Base-by-base conservation (phyloP, 2,329 filamentous ascomycete species). In the Penicillium verrucosum region DNA sequence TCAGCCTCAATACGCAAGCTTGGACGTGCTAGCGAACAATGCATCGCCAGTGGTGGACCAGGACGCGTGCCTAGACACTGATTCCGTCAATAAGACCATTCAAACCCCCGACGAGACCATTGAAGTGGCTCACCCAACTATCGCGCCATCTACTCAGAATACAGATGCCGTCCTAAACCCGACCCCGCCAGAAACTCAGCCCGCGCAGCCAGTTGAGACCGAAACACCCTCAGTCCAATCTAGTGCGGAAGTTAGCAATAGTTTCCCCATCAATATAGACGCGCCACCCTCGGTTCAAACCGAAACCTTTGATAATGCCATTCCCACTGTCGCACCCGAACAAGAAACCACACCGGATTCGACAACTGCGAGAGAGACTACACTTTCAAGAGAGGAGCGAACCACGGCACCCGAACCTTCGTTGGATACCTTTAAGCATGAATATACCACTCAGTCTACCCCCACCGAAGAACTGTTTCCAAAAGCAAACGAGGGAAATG, bases 1-100 rank as follows among this genome's bases (percentile, higher is more conserved):
- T 29, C 37, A 30, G 16, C 51, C 58, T 23, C 47, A 57, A 45
- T 36, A 60, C 21, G 52, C 57, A 5, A 48, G 47, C 23, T 36
- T 56, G 37, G 50, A 56, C 27, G 42, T 18, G 16, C 11, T 42
- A 16, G 48, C 42, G 48, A 52, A 52, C 48, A 46, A 51, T 38
- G 21, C 21, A 46, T 46, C 54, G 21, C 54, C 48, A 23, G 29
- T 30, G 9, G 29, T 46, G 8, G 34, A 45, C 27, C 41, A 29
- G 29, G 34, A 9, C 8, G n/a, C 10, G 14, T 41, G 36, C n/a
- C 27, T 25, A 27, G 27, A 52, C 8, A 34, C 18, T 11, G 32
- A 25, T 32, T 27, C 41, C 4, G n/a, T 40, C 8, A 34, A 55
- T 14, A 37, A 51, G n/a, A 30, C 5, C 23, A 23, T n/a, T 29